Evolutionary conservation across 768 basidiomycete genomes (phyloP).

Genomic region (Termitomyces sp.): DNA sequence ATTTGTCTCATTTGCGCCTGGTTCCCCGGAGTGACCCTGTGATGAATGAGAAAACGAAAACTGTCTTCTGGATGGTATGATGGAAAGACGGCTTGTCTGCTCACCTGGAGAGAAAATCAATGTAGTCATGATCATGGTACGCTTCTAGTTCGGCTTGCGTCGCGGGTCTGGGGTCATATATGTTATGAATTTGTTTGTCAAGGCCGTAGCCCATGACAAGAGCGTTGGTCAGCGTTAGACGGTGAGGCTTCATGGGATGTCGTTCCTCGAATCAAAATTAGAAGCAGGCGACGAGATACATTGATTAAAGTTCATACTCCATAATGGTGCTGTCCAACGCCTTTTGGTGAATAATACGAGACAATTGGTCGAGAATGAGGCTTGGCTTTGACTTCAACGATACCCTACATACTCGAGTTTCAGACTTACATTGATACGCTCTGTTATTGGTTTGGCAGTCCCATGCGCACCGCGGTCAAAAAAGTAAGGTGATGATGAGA

Average conservation of each 20-base stretch:
- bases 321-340: constrained; percentile 94
- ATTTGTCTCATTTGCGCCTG: constrained; percentile 69
- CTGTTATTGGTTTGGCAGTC: constrained; percentile 73
- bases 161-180: constrained; percentile 85
- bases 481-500: constrained; percentile 73
- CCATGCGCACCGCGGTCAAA: constrained; percentile 69
- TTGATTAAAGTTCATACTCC: constrained; percentile 53
- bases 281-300: background rate
- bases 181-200: constrained; percentile 90
- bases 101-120: constrained; percentile 91
- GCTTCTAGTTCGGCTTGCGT: constrained; percentile 84
- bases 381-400: constrained; percentile 22
- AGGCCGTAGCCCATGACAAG: constrained; percentile 95
- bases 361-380: constrained; percentile 86
- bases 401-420: background rate
- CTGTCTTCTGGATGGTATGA: background rate
- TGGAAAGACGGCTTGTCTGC: constrained; percentile 19
- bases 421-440: constrained; percentile 63
- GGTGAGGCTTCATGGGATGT: constrained; percentile 98
- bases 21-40: constrained; percentile 73
- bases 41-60: background rate
- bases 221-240: constrained; percentile 92
- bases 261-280: constrained; percentile 59
- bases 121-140: constrained; percentile 94
- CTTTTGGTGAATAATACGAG: constrained; percentile 94